These are phyloP conservation scores for Pythium brassicae DNA, from an alignment of 352 stramenopile genomes.

Conservation along the genomic window DNA sequence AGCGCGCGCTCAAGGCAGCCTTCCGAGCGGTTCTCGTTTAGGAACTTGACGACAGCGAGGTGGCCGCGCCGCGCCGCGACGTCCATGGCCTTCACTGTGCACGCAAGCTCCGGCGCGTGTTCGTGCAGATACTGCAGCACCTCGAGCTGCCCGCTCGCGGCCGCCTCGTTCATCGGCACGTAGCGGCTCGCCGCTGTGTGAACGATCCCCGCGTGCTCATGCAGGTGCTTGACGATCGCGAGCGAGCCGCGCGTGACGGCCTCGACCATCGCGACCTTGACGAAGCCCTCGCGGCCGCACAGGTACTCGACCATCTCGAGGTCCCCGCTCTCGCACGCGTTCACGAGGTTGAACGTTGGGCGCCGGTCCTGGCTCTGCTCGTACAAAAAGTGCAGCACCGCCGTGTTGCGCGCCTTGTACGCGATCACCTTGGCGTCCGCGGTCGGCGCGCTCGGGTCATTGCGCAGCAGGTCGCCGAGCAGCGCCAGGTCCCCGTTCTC, in stretches of 20 bases:
- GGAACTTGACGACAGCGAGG: constrained; percentile 28
- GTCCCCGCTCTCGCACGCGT: constrained; percentile 31
- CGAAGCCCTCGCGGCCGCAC: constrained; percentile 39
- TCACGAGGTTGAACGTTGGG: constrained; percentile 38
- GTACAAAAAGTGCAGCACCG: constrained; percentile 56
- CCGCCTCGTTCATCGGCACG: constrained; percentile 41
- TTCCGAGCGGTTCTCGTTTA: constrained; percentile 29
- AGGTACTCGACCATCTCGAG: constrained; percentile 53
- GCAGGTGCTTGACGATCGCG: constrained; percentile 45
- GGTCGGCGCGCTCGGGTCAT: constrained; percentile 26
- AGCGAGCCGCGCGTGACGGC: constrained; percentile 36
- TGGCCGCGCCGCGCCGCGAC: constrained; percentile 20
- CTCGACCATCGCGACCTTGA: constrained; percentile 49
- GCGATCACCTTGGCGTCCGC: constrained; percentile 43
- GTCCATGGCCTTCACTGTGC: constrained; percentile 29
- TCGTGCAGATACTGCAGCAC: constrained; percentile 31
- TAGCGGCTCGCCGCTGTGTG: constrained; percentile 42
- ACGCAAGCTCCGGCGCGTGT: constrained; percentile 18
- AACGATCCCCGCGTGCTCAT: constrained; percentile 30
- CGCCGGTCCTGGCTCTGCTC: constrained; percentile 35
- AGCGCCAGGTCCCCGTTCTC: constrained; percentile 29
- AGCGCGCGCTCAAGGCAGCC: constrained; percentile 26
- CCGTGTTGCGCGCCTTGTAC: constrained; percentile 29
- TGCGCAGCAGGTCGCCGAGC: constrained; percentile 25
- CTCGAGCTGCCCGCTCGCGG: constrained; percentile 28